These are phyloP conservation scores for Citropsis articulata DNA, from an alignment of 345 rosid genomes.

Conservation along the genomic window DNA sequence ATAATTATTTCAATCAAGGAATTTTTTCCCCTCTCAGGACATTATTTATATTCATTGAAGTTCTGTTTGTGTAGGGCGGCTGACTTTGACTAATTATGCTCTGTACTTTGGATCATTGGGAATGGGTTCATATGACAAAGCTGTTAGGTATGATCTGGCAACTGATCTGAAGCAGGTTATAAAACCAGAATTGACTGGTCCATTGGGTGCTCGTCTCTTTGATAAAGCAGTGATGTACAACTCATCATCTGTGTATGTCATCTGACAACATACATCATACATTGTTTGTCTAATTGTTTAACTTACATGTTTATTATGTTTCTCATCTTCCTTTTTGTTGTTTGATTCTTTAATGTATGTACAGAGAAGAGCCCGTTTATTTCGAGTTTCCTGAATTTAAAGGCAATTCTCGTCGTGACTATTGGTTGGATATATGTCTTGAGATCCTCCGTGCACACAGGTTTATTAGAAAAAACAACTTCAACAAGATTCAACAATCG, in stretches of 20 bases:
- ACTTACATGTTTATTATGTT: conserved; percentile 5
- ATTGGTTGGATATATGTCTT: conserved; percentile 80
- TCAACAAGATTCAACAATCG: conserved; percentile 57
- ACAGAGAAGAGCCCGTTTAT: conserved; percentile 75
- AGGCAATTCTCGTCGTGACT: conserved; percentile 89
- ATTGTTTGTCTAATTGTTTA: conserved; percentile 15
- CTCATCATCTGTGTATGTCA: conserved; percentile 64
- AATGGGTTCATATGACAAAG: conserved; percentile 70
- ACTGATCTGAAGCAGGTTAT: conserved; percentile 77
- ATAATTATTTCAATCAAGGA: neutral
- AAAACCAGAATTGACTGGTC: conserved; percentile 91
- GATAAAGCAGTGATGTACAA: conserved; percentile 97
- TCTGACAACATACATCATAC: conserved; percentile 13
- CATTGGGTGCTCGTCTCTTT: conserved; percentile 92
- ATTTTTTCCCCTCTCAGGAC: neutral
- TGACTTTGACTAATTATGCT: conserved; percentile 78
- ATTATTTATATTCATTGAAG: conserved; percentile 20
- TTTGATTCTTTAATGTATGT: conserved; percentile 6
- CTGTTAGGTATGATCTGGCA: conserved; percentile 77
- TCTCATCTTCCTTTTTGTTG: conserved; percentile 3
- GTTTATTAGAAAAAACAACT: conserved; percentile 60
- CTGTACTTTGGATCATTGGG: conserved; percentile 91
- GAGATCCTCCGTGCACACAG: conserved; percentile 77
- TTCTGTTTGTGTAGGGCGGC: conserved; percentile 60
- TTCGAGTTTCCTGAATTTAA: conserved; percentile 93